Base-by-base conservation (phyloP, 352 stramenopile species). In the Pelagophyceae sp. region DNA sequence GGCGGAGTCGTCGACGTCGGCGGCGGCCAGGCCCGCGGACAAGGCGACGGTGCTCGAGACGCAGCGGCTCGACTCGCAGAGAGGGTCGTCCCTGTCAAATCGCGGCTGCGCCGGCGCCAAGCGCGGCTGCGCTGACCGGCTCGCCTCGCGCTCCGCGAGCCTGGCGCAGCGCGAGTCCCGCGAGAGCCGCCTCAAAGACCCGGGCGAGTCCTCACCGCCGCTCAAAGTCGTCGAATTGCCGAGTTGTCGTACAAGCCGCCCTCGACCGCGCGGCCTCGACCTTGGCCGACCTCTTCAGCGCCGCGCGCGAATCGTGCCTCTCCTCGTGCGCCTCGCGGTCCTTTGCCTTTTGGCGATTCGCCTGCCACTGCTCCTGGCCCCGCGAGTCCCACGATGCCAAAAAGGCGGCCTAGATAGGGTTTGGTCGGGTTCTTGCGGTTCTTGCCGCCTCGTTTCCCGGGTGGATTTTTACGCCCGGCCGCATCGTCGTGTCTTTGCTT, bases 271-370 rank as follows among this genome's bases (percentile, higher is more conserved):
- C 40, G 40, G 40, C 6, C 6, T 20, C 40, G 40, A 20, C 40
- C 6, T 20, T 20, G 6, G 40, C 6, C 6, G 6, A 6, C 40
- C 6, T 54, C 40, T 6, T 54, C 40, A 6, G 40, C 40, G 6
- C 6, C 6, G 15, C 58, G 58, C 29, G 20, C 58, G 20, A 65
- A 11, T 2, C n/a, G n/a, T 15, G 3, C 29, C 29, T 2, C 58
- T 35, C 75, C 38, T 77, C 64, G 23, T 72, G 74, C 50, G 67
- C 78, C 32, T 70, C 33, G 19, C n/a, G 3, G 3, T 77, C 23
- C 11, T n/a, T 19, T 3, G n/a, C n/a, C 1, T 74, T 11, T 27
- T 77, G 19, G 38, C 51, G n/a, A 37, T 58, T 74, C 67, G 33
- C 35, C 15, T 20, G 35, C 67, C 67, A 74, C 17, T 74, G 35